phyloP scores from a whole-genome alignment of 1,284 basidiomycete species.

The Agroathelia rolfsii region DNA sequence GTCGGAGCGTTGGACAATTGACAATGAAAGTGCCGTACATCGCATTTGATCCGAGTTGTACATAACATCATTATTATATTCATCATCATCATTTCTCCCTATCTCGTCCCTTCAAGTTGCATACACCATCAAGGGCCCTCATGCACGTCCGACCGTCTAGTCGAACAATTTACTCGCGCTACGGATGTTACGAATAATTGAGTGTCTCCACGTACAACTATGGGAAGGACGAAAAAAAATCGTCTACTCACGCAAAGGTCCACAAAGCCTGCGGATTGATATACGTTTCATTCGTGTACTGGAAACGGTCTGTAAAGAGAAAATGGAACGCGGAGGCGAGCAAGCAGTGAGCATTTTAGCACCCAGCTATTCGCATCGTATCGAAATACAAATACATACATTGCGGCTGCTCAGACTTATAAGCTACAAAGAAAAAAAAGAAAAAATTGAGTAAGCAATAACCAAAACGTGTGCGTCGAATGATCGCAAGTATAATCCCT shows the following conservation, averaged over 20 bases:
- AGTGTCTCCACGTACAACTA: neutral
- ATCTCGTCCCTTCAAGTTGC: too few relatives aligned
- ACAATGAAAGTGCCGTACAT: too few relatives aligned
- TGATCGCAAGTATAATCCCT: slow-evolving; percentile 16
- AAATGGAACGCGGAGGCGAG: slow-evolving; percentile 16
- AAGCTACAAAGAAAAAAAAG: slow-evolving; percentile 17
- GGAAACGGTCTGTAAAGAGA: slow-evolving; percentile 36
- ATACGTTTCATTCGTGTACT: slow-evolving; percentile 53
- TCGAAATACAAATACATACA: slow-evolving; percentile 15
- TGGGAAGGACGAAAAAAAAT: neutral
- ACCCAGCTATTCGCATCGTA: too few relatives aligned
- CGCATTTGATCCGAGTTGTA: too few relatives aligned
- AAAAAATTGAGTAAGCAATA: too few relatives aligned
- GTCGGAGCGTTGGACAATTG: too few relatives aligned
- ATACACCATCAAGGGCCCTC: too few relatives aligned
- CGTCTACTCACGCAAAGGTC: slow-evolving; percentile 39
- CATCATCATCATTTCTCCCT: too few relatives aligned
- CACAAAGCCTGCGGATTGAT: slow-evolving; percentile 54
- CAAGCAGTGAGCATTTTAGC: neutral
- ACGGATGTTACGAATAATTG: neutral
- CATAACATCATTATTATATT: too few relatives aligned
- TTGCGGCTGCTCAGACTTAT: slow-evolving; percentile 24
- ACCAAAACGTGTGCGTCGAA: slow-evolving; percentile 20
- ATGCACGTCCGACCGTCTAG: too few relatives aligned
- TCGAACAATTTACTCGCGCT: slow-evolving; percentile 1